Evolutionary conservation across 2,329 filamentous ascomycete species (phyloP).

Genomic region (Venturia aucupariae): DNA sequence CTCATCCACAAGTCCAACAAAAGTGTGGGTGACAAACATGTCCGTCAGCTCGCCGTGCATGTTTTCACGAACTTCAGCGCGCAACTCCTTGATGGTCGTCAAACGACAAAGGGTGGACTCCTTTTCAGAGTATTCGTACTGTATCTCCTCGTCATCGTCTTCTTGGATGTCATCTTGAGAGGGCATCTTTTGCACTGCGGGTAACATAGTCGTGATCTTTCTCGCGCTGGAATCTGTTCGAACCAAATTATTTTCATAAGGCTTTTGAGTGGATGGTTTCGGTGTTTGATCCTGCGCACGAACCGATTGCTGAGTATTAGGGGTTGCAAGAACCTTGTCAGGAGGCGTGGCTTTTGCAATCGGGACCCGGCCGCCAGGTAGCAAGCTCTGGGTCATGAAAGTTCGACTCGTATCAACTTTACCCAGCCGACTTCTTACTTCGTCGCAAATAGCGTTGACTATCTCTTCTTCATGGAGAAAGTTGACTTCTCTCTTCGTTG

Average conservation of each 20-base stretch:
- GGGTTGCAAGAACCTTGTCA: conserved; percentile 20
- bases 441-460: conserved; percentile 71
- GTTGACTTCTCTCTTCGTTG: conserved; percentile 93
- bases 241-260: conserved; percentile 79
- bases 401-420: conserved; percentile 88
- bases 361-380: conserved; percentile 54
- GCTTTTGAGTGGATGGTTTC: conserved; percentile 37
- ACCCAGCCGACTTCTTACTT: conserved; percentile 68
- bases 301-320: neutral
- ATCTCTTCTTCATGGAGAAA: conserved; percentile 98
- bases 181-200: conserved; percentile 37
- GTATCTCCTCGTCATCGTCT: conserved; percentile 41
- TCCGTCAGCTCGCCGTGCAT: conserved; percentile 84
- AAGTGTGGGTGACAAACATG: conserved; percentile 78
- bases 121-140: conserved; percentile 65
- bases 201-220: conserved; percentile 95
- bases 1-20: conserved; percentile 88
- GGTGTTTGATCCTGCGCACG: neutral
- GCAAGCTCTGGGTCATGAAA: conserved; percentile 85
- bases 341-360: conserved; percentile 19
- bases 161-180: conserved; percentile 16
- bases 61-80: conserved; percentile 66
- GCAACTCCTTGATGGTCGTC: conserved; percentile 76
- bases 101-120: conserved; percentile 63
- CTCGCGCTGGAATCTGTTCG: conserved; percentile 80